Evolutionary conservation across 164 flowering plant species (phyloP).

Genomic region (Berberis vulgaris): DNA sequence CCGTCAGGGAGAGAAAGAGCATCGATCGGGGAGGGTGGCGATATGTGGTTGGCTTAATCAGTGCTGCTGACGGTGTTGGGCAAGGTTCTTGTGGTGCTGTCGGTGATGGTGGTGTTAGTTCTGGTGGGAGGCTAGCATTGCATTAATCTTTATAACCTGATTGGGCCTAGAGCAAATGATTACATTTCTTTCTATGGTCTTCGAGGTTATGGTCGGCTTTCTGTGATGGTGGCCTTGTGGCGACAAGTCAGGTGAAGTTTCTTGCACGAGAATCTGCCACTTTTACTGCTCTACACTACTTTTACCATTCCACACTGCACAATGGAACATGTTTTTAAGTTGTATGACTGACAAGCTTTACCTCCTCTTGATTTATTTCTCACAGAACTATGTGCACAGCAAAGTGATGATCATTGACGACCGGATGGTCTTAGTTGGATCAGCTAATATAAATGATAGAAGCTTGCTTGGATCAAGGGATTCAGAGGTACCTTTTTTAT

Average conservation of each 20-base stretch:
- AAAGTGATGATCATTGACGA: slow-evolving; percentile 95
- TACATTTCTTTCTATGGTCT: slow-evolving; percentile 96
- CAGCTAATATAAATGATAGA: slow-evolving; percentile 94
- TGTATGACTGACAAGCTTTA: not conserved
- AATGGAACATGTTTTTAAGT: not conserved
- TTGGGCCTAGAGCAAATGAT: slow-evolving; percentile 78
- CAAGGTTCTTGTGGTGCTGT: no score
- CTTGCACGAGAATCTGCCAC: not conserved
- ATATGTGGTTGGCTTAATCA: no score
- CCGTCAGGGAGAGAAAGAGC: no score
- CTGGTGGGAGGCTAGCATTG: slow-evolving; percentile 13
- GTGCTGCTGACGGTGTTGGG: no score
- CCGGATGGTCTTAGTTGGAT: slow-evolving; percentile 59
- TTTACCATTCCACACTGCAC: not conserved
- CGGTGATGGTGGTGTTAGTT: no score
- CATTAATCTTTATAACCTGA: slow-evolving; percentile 64
- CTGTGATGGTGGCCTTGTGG: slow-evolving; percentile 77
- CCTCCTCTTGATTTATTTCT: not conserved
- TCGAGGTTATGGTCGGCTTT: slow-evolving; percentile 75
- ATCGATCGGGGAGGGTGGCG: no score
- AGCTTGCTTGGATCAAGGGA: slow-evolving; percentile 97
- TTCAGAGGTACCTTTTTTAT: slow-evolving; percentile 64
- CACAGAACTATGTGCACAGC: slow-evolving; percentile 92
- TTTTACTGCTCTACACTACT: slow-evolving; percentile 9
- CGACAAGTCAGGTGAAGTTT: slow-evolving; percentile 70